These are phyloP conservation scores for Cyclostephanos tholiformis DNA, from an alignment of 108 stramenopile genomes.

Conservation along the genomic window DNA sequence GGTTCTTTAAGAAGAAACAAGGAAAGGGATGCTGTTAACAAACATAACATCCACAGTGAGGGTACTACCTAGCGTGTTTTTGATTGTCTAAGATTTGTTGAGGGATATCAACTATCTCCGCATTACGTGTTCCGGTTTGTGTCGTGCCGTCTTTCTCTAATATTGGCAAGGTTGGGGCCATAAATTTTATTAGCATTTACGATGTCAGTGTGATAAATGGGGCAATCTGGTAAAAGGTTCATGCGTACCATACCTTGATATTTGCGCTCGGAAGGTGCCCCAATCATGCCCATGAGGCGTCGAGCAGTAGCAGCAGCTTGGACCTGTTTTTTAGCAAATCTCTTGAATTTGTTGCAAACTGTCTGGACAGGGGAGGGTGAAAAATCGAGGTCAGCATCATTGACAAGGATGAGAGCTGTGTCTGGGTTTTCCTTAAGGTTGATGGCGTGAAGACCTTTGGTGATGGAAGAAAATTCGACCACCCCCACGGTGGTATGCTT, in stretches of 20 bases:
- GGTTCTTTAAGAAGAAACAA: not conserved
- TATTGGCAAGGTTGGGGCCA: no score
- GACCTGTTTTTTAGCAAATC: not conserved
- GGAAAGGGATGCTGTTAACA: constrained; percentile 2
- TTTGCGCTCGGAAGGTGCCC: not conserved
- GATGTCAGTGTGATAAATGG: constrained; percentile 31
- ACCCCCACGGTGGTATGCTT: not conserved
- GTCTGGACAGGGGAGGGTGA: not conserved
- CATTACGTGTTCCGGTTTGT: not conserved
- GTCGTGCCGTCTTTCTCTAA: constrained; percentile 29
- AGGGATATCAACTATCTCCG: constrained; percentile 27
- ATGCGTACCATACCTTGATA: constrained; percentile 21
- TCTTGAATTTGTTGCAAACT: not conserved
- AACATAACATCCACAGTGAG: constrained; percentile 47
- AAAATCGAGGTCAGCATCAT: not conserved
- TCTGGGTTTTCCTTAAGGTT: not conserved
- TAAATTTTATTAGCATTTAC: not conserved
- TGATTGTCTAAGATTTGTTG: constrained; percentile 15
- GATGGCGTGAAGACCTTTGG: not conserved
- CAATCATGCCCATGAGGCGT: constrained; percentile 15
- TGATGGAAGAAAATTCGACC: not conserved
- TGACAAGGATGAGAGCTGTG: not conserved
- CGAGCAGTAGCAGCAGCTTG: no score
- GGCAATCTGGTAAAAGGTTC: no score
- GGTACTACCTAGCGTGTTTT: constrained; percentile 30